Conservation (phyloP, 2,329 filamentous ascomycete species). For the Ceratocystis eucalypticola region DNA sequence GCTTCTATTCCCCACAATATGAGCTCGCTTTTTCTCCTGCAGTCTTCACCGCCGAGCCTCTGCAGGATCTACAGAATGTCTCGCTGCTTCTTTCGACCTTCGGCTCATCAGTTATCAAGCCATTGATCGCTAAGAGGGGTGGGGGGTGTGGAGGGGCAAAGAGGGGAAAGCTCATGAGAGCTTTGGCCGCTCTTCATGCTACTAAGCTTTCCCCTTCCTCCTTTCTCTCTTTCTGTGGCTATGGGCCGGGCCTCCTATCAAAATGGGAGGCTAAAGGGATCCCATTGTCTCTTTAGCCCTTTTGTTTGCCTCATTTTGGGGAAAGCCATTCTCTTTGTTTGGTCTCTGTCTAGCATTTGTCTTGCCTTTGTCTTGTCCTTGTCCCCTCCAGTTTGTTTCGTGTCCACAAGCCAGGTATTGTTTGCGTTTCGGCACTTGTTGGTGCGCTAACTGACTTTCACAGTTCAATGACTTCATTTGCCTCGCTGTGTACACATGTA, state of each 20-base stretch:
- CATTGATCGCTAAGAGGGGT: background rate
- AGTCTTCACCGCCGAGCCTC: conserved; percentile 5
- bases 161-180: background rate
- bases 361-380: background rate
- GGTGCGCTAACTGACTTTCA: no score
- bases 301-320: background rate
- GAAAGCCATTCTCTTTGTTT: background rate
- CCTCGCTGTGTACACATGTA: no score
- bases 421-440: no score
- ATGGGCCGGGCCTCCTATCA: background rate
- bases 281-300: background rate
- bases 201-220: background rate
- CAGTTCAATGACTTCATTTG: no score
- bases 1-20: background rate
- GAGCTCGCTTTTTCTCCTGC: background rate
- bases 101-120: background rate
- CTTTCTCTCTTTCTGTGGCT: background rate
- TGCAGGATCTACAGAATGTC: conserved; percentile 1
- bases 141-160: background rate
- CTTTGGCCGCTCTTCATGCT: background rate
- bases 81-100: background rate
- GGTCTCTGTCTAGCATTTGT: no score
- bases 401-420: background rate
- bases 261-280: background rate
- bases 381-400: conserved; percentile 4